Base-by-base conservation (phyloP, 2,329 filamentous ascomycete species). In the Cytospora mali region DNA sequence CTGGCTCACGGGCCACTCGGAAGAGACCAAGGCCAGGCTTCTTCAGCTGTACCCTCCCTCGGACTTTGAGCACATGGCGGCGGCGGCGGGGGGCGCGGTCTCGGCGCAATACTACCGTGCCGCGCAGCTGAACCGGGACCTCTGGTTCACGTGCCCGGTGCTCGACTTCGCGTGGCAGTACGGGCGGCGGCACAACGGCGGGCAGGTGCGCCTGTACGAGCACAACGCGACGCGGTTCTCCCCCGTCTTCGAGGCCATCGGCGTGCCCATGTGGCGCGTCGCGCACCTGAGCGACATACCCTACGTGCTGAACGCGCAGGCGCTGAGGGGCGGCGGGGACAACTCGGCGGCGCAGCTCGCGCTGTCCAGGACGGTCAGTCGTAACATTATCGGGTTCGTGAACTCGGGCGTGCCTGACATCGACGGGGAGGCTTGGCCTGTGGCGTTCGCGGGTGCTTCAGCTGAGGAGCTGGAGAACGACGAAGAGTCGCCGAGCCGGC, bases 261-360 rank as follows among this genome's bases (percentile, higher is more conserved):
- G 71, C 1, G 70, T 74, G 5, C 67, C 71, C 1, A 70, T 72
- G 68, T 75, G 72, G 74, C 66, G 71, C 18, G 72, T 74, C 1
- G 67, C 71, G 6, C 74, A 75, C 51, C 66, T 75, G 9, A 72
- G 70, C 42, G 72, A 74, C 66, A 73, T 75, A 27, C 73, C 73
- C 0, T 74, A 75, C 46, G 67, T 72, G 14, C 53, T 73, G 33
- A 71, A 71, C 39, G 67, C 29, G 27, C 68, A 70, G 23, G 67
- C 66, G 54, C 63, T 74, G 60, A 69, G 58, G 0, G 67, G 61
- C 1, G 68, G 68, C 2, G 67, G 62, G 14, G 70, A 70, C 39
- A 71, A 71, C 53, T 68, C 67, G 2, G 61, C 61, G 1, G 25
- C 39, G 14, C 68, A 71, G 55, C 68, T 66, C 5, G 54, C 64